Evolutionary conservation across 83 land plant genomes (phyloP).

Genomic region (Thuja plicata): DNA sequence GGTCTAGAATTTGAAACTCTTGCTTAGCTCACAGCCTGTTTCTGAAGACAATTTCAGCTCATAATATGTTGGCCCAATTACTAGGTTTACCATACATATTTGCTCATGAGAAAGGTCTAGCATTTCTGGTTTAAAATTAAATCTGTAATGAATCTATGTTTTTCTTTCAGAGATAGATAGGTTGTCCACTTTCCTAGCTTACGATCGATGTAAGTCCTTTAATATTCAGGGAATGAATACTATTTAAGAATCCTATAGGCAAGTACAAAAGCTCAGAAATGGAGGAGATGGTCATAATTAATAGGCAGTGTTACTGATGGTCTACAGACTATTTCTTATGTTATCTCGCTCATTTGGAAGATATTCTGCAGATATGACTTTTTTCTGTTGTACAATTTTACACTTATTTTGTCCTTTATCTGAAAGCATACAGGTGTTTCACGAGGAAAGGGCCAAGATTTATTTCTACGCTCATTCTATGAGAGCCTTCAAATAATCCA

Average conservation of each 20-base stretch:
- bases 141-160: no score
- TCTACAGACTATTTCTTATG: neutral
- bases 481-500: constrained; percentile 60
- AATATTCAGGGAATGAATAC: neutral
- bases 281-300: neutral
- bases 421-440: constrained; percentile 76
- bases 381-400: constrained; percentile 8
- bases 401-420: neutral
- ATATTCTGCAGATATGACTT: neutral
- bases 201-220: neutral
- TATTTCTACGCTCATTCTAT: constrained; percentile 77
- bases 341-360: neutral
- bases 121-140: no score
- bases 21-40: neutral
- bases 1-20: neutral
- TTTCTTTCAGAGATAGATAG: no score
- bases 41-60: neutral
- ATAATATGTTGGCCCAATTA: neutral
- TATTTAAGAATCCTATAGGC: neutral
- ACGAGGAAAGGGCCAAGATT: constrained; percentile 94
- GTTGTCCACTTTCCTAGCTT: neutral
- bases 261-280: no score
- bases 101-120: no score
- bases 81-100: no score
- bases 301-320: neutral